Evolutionary conservation across 2,329 filamentous ascomycete species (phyloP).

Genomic region (Ceratocystis alfenasii): DNA sequence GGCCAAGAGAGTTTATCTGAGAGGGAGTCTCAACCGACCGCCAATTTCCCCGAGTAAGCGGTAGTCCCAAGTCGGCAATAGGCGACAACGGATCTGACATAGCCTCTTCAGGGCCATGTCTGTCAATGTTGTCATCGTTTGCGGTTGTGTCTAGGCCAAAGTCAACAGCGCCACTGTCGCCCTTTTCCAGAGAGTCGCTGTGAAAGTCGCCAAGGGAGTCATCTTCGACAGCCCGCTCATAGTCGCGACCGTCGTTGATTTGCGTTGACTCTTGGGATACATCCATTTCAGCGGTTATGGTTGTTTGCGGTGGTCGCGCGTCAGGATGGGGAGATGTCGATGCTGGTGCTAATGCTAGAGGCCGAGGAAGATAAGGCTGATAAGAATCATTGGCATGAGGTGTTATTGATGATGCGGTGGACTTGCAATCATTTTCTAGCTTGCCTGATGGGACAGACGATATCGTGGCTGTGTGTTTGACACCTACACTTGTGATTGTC

Average conservation of each 20-base stretch:
- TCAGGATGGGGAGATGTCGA: not conserved
- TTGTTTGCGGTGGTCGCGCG: constrained; percentile 2
- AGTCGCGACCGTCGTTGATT: constrained; percentile 45
- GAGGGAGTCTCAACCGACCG: constrained; percentile 28
- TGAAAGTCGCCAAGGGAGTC: constrained; percentile 22
- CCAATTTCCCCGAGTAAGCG: constrained; percentile 33
- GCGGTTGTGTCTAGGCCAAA: constrained; percentile 29
- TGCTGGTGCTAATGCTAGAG: not conserved
- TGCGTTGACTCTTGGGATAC: constrained; percentile 37
- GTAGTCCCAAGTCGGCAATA: constrained; percentile 29
- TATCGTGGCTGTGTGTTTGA: not conserved
- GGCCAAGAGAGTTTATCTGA: constrained; percentile 28
- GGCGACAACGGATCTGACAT: constrained; percentile 30
- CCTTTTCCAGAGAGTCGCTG: constrained; percentile 26
- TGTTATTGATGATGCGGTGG: not conserved
- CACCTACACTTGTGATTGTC: not conserved
- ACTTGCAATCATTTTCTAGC: not conserved
- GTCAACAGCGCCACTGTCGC: constrained; percentile 24
- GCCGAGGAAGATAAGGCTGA: not conserved
- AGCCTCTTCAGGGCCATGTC: constrained; percentile 29
- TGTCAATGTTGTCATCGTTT: constrained; percentile 34
- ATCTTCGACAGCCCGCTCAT: constrained; percentile 34
- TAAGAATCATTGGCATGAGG: not conserved
- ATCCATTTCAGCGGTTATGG: constrained; percentile 15
- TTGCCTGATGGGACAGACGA: not conserved